These are phyloP conservation scores for Thalassiosira delicatula DNA, from an alignment of 352 stramenopile genomes.

Conservation along the genomic window DNA sequence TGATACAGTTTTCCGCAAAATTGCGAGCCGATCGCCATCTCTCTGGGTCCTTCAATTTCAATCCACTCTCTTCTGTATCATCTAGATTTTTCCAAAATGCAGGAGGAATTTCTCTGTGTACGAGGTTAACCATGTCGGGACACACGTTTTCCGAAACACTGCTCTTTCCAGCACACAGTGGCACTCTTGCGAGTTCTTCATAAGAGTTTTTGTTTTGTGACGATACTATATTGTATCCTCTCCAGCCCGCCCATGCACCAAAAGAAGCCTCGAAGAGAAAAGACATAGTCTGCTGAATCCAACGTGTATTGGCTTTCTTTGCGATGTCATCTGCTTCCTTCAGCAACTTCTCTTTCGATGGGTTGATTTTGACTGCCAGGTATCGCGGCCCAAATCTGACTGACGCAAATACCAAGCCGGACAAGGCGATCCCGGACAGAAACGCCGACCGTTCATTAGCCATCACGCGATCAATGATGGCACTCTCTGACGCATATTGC, in stretches of 20 bases:
- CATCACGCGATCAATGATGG: conserved; percentile 46
- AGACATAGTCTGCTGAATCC: conserved; percentile 52
- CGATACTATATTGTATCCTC: conserved; percentile 59
- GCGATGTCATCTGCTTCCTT: conserved; percentile 52
- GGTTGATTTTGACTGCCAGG: conserved; percentile 45
- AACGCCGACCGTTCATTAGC: conserved; percentile 56
- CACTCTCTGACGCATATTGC: conserved; percentile 41
- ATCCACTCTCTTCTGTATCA: conserved; percentile 17
- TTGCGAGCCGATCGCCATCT: conserved; percentile 54
- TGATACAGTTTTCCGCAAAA: conserved; percentile 70
- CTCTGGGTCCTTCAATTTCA: conserved; percentile 53
- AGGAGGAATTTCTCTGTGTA: conserved; percentile 52
- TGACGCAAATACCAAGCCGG: conserved; percentile 48
- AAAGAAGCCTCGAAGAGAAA: conserved; percentile 60
- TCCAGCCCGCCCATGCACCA: conserved; percentile 49
- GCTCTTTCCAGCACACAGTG: conserved; percentile 60
- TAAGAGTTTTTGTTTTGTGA: conserved; percentile 51
- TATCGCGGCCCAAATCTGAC: conserved; percentile 51
- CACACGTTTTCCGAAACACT: conserved; percentile 59
- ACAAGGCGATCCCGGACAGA: conserved; percentile 47
- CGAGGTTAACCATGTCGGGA: conserved; percentile 61
- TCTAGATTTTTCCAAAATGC: conserved; percentile 72
- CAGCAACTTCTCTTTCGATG: conserved; percentile 47
- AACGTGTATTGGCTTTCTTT: conserved; percentile 42
- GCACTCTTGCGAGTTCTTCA: conserved; percentile 63